Percentiles rank a stretch among this genome's conserved stretches.
phyloP scores from a whole-genome alignment of 495 filamentous ascomycete genomes.

The Penicillium fimorum region DNA sequence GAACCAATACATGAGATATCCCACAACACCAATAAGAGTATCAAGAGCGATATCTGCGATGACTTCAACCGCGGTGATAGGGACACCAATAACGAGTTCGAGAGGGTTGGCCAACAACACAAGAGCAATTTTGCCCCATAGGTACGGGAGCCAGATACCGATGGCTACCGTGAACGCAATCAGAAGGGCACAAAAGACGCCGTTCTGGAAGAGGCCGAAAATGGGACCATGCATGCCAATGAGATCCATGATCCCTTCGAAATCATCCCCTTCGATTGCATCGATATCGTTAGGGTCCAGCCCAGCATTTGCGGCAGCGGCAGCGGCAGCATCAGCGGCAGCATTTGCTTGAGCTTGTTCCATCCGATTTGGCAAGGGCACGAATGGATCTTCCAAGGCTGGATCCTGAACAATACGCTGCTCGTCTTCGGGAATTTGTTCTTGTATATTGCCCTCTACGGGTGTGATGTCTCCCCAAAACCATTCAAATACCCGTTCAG shows the following conservation, averaged over 20 bases:
- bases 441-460: constrained; percentile 32
- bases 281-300: constrained; percentile 59
- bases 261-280: constrained; percentile 80
- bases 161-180: constrained; percentile 80
- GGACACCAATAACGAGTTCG: constrained; percentile 62
- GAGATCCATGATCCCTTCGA: constrained; percentile 96
- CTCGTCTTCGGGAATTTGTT: constrained; percentile 43
- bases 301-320: constrained; percentile 43
- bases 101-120: constrained; percentile 77
- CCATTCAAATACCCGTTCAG: constrained; percentile 47
- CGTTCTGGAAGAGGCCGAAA: constrained; percentile 86
- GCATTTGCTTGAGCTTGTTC: constrained; percentile 20
- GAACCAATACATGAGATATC: constrained; percentile 54
- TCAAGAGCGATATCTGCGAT: constrained; percentile 70
- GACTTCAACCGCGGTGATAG: constrained; percentile 66
- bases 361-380: constrained; percentile 46
- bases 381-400: constrained; percentile 62
- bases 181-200: constrained; percentile 86
- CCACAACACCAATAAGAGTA: constrained; percentile 54
- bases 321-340: constrained; percentile 27
- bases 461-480: constrained; percentile 61
- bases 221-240: constrained; percentile 95
- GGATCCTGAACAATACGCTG: constrained; percentile 58
- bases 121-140: constrained; percentile 79
- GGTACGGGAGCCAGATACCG: constrained; percentile 88